phyloP scores from a whole-genome alignment of 2,329 filamentous ascomycete genomes.

The Lojkania enalia region DNA sequence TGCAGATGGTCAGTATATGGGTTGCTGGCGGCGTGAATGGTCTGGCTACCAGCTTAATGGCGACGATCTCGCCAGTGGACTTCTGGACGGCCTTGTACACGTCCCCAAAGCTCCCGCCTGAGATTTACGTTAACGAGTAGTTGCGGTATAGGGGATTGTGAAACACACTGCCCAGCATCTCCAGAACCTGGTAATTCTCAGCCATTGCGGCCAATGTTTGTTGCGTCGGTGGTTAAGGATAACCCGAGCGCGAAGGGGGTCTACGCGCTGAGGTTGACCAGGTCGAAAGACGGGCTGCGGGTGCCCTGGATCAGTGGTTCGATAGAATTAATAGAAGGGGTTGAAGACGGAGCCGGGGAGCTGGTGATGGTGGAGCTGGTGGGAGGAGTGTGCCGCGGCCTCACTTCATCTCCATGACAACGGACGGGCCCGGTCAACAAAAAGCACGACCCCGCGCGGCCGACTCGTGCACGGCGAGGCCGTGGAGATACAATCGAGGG shows the following conservation, averaged over 20 bases:
- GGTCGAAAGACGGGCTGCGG: constrained; percentile 29
- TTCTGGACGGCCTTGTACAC: constrained; percentile 97
- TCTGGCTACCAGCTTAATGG: constrained; percentile 89
- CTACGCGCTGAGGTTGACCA: constrained; percentile 20
- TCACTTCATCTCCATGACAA: constrained; percentile 30
- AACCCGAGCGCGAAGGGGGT: constrained; percentile 20
- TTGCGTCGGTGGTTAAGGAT: constrained; percentile 20
- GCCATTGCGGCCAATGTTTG: constrained; percentile 61
- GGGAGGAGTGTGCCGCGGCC: constrained; percentile 9
- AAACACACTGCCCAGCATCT: constrained; percentile 87
- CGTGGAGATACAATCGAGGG: neutral
- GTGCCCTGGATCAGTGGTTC: constrained; percentile 22
- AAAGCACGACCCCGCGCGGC: constrained; percentile 26
- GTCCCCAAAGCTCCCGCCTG: constrained; percentile 91
- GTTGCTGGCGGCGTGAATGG: neutral
- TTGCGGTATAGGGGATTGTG: neutral
- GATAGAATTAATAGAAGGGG: constrained; percentile 36
- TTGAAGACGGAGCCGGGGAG: constrained; percentile 16
- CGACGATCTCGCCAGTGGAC: constrained; percentile 86
- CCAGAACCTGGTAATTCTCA: constrained; percentile 88
- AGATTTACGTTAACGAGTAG: neutral
- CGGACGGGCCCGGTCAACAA: constrained; percentile 28
- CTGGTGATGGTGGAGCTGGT: constrained; percentile 19
- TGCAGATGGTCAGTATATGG: constrained; percentile 44
- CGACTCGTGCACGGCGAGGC: constrained; percentile 13